Evolutionary conservation across 495 filamentous ascomycete species (phyloP), one percentile per base, ranked within the genome.

Genomic region (Penicillium dipodomyicola): DNA sequence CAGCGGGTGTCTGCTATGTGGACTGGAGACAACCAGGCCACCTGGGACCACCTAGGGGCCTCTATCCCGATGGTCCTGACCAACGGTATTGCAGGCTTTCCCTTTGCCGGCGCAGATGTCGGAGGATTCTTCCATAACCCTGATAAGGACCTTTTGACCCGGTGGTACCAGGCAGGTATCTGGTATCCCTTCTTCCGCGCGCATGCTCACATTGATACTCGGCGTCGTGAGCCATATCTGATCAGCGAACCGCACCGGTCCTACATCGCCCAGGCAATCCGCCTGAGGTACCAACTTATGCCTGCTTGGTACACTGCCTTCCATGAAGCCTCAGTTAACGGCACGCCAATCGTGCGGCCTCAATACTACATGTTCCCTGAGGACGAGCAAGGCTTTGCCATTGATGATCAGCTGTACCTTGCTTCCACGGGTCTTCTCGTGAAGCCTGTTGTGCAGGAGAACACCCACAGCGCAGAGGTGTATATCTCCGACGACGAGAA

Each of bases 141-240:
- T 0, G 85, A 84, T 57, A 91, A 91, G 66, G 92, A 97, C 52
- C 84, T 98, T 8, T 78, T 93, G 50, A 89, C 89, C 5, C 85
- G 94, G 29, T 98, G 95, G 94, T 98, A 96, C 72, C 94, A 98
- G 71, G 84, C 91, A 39, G 95, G 94, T 52, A 90, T 90, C 40
- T 98, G 96, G 84, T 97, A 97, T 69, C 94, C 94, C 20, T 98
- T 97, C 81, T 96, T 97, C 87, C 88, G 94, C 40, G 94, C 82
- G n/a, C 94, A 98, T 65, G 94, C 94, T 17, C 94, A 98, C 69
- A 97, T 97, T 59, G 94, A 97, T 65, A 87, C 93, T 46, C 89
- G 94, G 23, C 87, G 94, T 12, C 86, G 94, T 37, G 94, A 98
- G 77, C 94, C 95, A 5, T 97, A 97, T 68, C 77, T 98, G 32